These are phyloP conservation scores for Hypoxylon perforatum DNA, from an alignment of 495 filamentous ascomycete species.

Conservation along the genomic window DNA sequence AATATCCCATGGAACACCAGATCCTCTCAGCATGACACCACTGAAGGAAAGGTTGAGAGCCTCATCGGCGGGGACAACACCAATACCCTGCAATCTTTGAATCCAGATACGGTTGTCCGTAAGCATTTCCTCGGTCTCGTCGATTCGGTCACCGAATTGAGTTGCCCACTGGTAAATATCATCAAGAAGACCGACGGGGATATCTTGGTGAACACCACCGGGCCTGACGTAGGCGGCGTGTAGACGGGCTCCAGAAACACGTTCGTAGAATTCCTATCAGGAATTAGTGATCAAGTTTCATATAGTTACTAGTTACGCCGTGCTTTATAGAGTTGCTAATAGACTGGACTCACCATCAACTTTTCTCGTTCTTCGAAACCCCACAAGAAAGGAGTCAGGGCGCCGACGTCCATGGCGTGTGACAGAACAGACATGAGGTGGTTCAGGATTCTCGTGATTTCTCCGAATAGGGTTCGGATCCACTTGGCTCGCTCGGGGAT, in stretches of 20 bases:
- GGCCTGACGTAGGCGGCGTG: slow-evolving; percentile 98
- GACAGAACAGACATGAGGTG: slow-evolving; percentile 98
- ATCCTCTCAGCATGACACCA: slow-evolving; percentile 97
- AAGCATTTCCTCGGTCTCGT: slow-evolving; percentile 98
- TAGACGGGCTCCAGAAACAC: slow-evolving; percentile 96
- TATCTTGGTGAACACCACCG: slow-evolving; percentile 94
- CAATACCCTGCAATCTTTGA: slow-evolving; percentile 87
- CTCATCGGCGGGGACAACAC: slow-evolving; percentile 89
- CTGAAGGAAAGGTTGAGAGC: slow-evolving; percentile 96
- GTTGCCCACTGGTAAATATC: slow-evolving; percentile 99
- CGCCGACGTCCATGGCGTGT: slow-evolving; percentile 99
- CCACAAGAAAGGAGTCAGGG: slow-evolving; percentile 98
- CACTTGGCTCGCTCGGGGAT: slow-evolving; percentile 96
- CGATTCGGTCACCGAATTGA: slow-evolving; percentile 98
- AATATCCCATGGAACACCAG: slow-evolving; percentile 97
- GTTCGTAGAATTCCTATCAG: slow-evolving; percentile 96
- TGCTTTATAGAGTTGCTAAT: slow-evolving; percentile 13
- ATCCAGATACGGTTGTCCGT: slow-evolving; percentile 99
- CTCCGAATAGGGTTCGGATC: slow-evolving; percentile 95
- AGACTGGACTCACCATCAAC: slow-evolving; percentile 80
- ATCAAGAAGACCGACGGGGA: slow-evolving; percentile 93
- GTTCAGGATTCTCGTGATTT: slow-evolving; percentile 95
- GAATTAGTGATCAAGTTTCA: slow-evolving; percentile 30
- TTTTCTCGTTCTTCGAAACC: slow-evolving; percentile 99
- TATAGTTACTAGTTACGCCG: slow-evolving; percentile 1